phyloP scores from a whole-genome alignment of 129 eudicot species.

The Chrysanthemum makinoi region DNA sequence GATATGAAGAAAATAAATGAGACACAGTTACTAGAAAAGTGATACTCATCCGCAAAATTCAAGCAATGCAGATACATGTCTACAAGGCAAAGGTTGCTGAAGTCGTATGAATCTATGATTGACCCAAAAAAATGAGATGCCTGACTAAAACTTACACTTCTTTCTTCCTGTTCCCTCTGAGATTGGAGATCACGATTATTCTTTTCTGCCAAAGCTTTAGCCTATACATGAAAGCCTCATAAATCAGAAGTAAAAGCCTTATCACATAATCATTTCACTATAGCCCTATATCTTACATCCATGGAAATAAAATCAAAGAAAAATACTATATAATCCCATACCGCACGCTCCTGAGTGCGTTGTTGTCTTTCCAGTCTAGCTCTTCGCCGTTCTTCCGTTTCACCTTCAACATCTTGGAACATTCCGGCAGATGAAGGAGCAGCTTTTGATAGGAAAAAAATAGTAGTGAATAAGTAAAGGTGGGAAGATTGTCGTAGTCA shows the following conservation, averaged over 20 bases:
- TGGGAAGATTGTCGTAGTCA: background rate
- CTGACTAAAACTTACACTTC: constrained; percentile 53
- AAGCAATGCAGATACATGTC: constrained; percentile 5
- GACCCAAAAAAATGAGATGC: constrained; percentile 22
- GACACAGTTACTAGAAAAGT: background rate
- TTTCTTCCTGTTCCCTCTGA: constrained; percentile 89
- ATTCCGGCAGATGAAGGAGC: constrained; percentile 58
- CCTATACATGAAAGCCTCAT: constrained; percentile 41
- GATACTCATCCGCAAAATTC: constrained; percentile 1
- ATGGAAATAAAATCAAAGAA: constrained; percentile 8
- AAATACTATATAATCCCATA: constrained; percentile 41
- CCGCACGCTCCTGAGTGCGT: constrained; percentile 98
- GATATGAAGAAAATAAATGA: constrained; percentile 12
- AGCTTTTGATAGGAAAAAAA: constrained; percentile 44
- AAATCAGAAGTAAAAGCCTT: constrained; percentile 1
- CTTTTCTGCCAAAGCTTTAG: constrained; percentile 95
- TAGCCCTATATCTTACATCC: constrained; percentile 6
- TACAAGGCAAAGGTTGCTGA: constrained; percentile 10
- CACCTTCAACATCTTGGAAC: constrained; percentile 95
- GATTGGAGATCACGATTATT: constrained; percentile 87
- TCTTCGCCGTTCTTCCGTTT: constrained; percentile 92
- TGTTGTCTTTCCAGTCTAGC: constrained; percentile 97
- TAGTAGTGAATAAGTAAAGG: constrained; percentile 12
- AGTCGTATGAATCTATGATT: constrained; percentile 6
- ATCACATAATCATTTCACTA: background rate